A percentile compares a stretch with the other conserved stretches of the same genome.
Conservation (phyloP, 768 basidiomycete species). For the Xanthoconium stramineum region DNA sequence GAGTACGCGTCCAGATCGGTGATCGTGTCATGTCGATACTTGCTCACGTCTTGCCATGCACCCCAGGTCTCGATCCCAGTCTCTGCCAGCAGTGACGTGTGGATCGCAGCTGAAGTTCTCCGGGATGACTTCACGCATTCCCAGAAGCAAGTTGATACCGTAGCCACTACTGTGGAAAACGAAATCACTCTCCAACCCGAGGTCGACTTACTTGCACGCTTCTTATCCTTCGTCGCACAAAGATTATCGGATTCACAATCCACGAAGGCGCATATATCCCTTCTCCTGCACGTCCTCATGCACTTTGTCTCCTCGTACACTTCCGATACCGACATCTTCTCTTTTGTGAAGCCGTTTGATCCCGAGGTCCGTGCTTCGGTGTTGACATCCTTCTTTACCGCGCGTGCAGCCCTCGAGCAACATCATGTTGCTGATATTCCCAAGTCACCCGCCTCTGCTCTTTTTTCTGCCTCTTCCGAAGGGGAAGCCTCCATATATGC, state of each 20-base stretch:
- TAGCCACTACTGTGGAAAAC: conserved; percentile 49
- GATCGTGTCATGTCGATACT: not conserved
- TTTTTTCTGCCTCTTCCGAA: conserved; percentile 59
- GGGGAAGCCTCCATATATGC: conserved; percentile 80
- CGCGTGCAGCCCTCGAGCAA: conserved; percentile 66
- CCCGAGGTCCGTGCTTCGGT: conserved; percentile 73
- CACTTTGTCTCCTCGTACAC: conserved; percentile 80
- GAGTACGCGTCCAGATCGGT: conserved; percentile 29
- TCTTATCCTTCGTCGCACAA: conserved; percentile 72
- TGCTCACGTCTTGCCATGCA: conserved; percentile 1
- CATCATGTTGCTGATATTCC: conserved; percentile 55
- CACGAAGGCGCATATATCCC: conserved; percentile 49
- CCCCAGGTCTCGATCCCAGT: conserved; percentile 82
- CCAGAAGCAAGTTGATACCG: conserved; percentile 54
- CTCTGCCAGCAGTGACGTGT: conserved; percentile 74
- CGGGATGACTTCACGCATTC: conserved; percentile 81
- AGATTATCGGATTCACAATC: conserved; percentile 57
- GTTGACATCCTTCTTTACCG: conserved; percentile 74
- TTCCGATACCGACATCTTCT: conserved; percentile 71
- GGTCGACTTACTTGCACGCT: conserved; percentile 77
- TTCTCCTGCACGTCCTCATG: conserved; percentile 73
- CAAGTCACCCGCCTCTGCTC: conserved; percentile 58
- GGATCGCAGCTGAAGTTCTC: conserved; percentile 91
- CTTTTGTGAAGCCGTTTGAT: conserved; percentile 72
- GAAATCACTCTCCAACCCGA: conserved; percentile 61